Base-by-base conservation (phyloP, 2,329 filamentous ascomycete genomes). In the Pezicula radicicola region DNA sequence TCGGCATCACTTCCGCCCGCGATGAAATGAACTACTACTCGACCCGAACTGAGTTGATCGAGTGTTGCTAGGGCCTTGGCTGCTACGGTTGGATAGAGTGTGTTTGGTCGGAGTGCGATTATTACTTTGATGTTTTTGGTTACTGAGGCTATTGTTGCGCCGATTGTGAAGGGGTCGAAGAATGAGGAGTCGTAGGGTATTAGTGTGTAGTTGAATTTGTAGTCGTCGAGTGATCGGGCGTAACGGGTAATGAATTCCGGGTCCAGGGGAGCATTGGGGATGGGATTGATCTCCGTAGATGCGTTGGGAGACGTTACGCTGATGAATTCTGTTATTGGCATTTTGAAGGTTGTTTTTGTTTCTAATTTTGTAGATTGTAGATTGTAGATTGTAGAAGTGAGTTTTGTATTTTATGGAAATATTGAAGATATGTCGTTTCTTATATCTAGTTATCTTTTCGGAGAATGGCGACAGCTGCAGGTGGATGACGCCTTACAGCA, bases 1-100 rank as follows among this genome's bases (percentile, higher is more conserved):
- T 85, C 81, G 3, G 66, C 75, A 50, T 85, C 81, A 51, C 74
- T 82, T 45, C 81, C 81, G 27, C 81, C 81, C 1, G 81, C 81
- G 55, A 85, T 84, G 60, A 84, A 83, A 59, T 85, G 81, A 10
- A 84, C 81, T 0, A 84, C 80, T 4, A 75, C 80, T 9, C 81
- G 76, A 7, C 81, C 81, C 3, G 65, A 67, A 62, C 77, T 78
- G 25, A 84, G 75, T 55, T 84, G 81, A 56, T 84, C 80, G 0
- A 85, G 75, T 0, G 81, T 84, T 2, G 81, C 80, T 1, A 85
- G 74, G 3, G 79, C 75, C 64, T 84, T 84, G 40, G 81, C 81
- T 0, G 81, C 81, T 0, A 84, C 80, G 1, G 81, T 85, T 4
- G 81, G 81, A 60, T 81, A 83, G 7, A 84, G 62, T 0, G 80